A percentile compares a stretch with the other conserved stretches of the same genome.
These are phyloP conservation scores for Hypoxylon sp. DNA, from an alignment of 2,329 filamentous ascomycete genomes.

Conservation along the genomic window DNA sequence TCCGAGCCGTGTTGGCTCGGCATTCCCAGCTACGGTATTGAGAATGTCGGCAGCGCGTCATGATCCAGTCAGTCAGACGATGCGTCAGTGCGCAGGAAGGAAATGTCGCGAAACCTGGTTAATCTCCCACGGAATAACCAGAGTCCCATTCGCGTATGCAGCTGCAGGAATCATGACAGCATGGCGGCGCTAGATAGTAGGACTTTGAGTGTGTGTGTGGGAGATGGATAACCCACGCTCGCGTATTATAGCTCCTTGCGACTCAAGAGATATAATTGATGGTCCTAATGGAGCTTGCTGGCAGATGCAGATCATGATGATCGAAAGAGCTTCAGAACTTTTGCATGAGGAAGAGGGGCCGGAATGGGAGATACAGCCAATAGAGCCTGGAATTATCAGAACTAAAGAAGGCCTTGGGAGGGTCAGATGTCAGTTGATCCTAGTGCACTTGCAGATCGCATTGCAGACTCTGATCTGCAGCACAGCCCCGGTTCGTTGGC, in stretches of 20 bases:
- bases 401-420: not conserved
- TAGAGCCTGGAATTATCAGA: not conserved
- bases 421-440: not conserved
- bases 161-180: not conserved
- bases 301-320: not conserved
- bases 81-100: not conserved
- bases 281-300: not conserved
- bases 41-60: conserved; percentile 1
- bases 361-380: not conserved
- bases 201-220: not conserved
- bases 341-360: not conserved
- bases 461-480: not conserved
- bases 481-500: not conserved
- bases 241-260: not conserved
- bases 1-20: conserved; percentile 5
- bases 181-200: not conserved
- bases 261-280: not conserved
- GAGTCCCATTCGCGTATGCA: not conserved
- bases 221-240: not conserved
- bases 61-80: not conserved
- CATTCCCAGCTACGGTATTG: not conserved
- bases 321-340: not conserved
- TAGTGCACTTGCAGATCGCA: not conserved
- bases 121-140: not conserved
- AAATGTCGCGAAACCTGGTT: not conserved